Conservation (phyloP, 257 asterid genomes). For the Jaltomata sinuosa region DNA sequence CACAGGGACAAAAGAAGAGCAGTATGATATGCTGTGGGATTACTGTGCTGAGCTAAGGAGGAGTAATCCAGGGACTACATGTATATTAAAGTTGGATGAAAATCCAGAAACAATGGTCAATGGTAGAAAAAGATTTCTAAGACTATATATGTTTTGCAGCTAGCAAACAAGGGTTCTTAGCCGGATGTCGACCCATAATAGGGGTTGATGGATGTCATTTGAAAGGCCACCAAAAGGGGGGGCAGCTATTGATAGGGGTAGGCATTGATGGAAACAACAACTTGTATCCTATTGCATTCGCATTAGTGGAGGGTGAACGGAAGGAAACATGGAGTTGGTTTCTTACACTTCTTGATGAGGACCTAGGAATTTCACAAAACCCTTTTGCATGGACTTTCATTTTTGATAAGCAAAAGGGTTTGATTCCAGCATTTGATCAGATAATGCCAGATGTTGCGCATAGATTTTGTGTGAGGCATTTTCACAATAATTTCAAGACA, state of each 20-base stretch:
- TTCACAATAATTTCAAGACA: background rate
- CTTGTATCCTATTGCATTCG: background rate
- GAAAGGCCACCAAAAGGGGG: background rate
- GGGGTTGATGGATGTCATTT: background rate
- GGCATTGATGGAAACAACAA: background rate
- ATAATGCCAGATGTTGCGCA: background rate
- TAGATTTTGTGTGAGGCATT: background rate
- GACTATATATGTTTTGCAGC: background rate
- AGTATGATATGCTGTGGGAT: too few relatives aligned
- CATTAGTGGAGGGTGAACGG: background rate
- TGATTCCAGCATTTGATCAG: background rate
- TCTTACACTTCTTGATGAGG: background rate
- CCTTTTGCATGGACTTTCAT: background rate
- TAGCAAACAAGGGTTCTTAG: background rate
- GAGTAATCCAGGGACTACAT: too few relatives aligned
- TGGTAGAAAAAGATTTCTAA: background rate
- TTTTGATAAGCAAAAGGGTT: background rate
- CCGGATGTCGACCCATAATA: background rate
- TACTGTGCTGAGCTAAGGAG: too few relatives aligned
- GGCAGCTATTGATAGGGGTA: background rate
- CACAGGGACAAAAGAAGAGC: background rate
- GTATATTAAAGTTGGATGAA: too few relatives aligned
- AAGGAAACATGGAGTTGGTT: background rate
- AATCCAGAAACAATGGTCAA: too few relatives aligned
- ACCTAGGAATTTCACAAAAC: background rate